Percentiles rank a stretch among this genome's conserved stretches.
These are phyloP conservation scores for Codiaeum variegatum DNA, from an alignment of 441 rosid genomes.

Conservation along the genomic window DNA sequence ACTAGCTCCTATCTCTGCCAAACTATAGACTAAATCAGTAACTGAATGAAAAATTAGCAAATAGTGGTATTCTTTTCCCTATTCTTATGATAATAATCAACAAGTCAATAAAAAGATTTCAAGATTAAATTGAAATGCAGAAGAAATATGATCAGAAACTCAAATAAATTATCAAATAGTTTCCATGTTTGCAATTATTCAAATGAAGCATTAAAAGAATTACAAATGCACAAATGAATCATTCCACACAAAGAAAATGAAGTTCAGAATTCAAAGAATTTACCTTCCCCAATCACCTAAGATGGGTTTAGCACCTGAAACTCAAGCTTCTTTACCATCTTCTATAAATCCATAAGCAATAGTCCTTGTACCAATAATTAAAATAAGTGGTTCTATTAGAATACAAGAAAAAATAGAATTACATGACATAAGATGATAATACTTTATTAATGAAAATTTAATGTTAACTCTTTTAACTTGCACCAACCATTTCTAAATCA, in stretches of 20 bases:
- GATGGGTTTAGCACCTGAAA: slow-evolving; percentile 92
- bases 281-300: slow-evolving; percentile 99
- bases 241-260: too few species aligned
- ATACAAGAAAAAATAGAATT: too few species aligned
- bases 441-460: too few species aligned
- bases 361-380: slow-evolving; percentile 94
- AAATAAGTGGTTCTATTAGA: too few species aligned
- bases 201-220: not conserved
- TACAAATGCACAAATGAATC: not conserved
- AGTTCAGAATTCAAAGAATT: too few species aligned
- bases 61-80: not conserved
- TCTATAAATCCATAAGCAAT: slow-evolving; percentile 89
- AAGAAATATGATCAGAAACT: too few species aligned
- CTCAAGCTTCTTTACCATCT: slow-evolving; percentile 88
- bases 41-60: not conserved
- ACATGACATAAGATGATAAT: too few species aligned
- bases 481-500: not conserved
- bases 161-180: too few species aligned
- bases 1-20: too few species aligned
- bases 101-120: not conserved
- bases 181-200: not conserved
- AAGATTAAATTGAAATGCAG: not conserved
- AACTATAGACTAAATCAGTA: not conserved
- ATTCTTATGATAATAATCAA: not conserved
- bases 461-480: not conserved